These are phyloP conservation scores for Rosellinia necatrix DNA, from an alignment of 2,329 filamentous ascomycete species.

Conservation along the genomic window DNA sequence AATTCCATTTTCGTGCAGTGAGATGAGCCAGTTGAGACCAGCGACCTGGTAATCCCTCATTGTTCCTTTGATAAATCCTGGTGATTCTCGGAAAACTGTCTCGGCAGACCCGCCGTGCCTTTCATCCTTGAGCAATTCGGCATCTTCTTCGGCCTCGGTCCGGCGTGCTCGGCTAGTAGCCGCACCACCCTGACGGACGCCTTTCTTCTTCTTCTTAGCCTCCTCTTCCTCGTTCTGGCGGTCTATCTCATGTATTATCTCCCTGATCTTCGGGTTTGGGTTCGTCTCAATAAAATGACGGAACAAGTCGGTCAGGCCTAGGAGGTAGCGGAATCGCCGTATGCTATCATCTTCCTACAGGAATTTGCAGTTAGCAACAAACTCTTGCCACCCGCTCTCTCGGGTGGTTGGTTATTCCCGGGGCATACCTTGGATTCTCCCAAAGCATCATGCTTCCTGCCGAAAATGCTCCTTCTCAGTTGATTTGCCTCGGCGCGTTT, in stretches of 20 bases:
- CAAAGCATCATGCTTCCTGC: slow-evolving; percentile 90
- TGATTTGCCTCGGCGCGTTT: slow-evolving; percentile 85
- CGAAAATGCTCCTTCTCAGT: slow-evolving; percentile 88
- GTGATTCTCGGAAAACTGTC: slow-evolving; percentile 92
- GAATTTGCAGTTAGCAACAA: slow-evolving; percentile 43
- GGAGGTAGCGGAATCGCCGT: slow-evolving; percentile 88
- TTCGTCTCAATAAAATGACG: slow-evolving; percentile 99
- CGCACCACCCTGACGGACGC: slow-evolving; percentile 82
- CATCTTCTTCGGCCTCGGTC: slow-evolving; percentile 97
- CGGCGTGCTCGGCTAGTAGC: slow-evolving; percentile 77
- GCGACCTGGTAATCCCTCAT: slow-evolving; percentile 98
- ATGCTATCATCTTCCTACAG: slow-evolving; percentile 86
- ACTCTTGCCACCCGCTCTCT: slow-evolving; percentile 12
- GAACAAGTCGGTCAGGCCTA: slow-evolving; percentile 95
- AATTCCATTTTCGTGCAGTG: slow-evolving; percentile 97
- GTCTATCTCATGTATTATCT: slow-evolving; percentile 93
- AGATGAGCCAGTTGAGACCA: slow-evolving; percentile 96
- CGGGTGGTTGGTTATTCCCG: background rate
- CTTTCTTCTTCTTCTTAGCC: slow-evolving; percentile 71
- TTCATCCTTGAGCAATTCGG: slow-evolving; percentile 84
- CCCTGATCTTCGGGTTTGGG: slow-evolving; percentile 90
- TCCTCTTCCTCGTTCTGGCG: slow-evolving; percentile 82
- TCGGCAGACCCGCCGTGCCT: slow-evolving; percentile 84
- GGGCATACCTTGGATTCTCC: slow-evolving; percentile 84
- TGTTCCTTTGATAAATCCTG: slow-evolving; percentile 80